Conservation (phyloP, 2,329 filamentous ascomycete genomes). For the Cladosporium sphaerospermum region DNA sequence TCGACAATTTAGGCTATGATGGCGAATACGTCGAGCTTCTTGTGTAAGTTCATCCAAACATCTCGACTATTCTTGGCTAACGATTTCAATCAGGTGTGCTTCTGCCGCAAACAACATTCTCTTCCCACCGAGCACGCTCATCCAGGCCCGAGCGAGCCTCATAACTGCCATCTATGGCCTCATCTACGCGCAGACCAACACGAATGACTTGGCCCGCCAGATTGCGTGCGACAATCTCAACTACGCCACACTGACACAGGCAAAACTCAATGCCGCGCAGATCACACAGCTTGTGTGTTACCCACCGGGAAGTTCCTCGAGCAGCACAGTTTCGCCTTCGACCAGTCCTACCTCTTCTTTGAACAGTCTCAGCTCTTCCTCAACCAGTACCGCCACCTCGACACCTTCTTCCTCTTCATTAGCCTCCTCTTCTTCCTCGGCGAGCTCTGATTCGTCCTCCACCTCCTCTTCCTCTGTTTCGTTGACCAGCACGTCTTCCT, state of each 20-base stretch:
- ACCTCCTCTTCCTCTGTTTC: not conserved
- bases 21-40: not conserved
- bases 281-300: conserved; percentile 6
- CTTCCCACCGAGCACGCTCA: not conserved
- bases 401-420: not conserved
- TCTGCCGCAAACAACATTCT: not conserved
- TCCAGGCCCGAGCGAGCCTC: not conserved
- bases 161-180: not conserved
- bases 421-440: not conserved
- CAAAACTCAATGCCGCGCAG: not conserved
- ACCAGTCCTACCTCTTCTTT: not conserved
- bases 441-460: not conserved
- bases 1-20: not conserved
- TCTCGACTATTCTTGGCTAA: not conserved
- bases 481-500: not conserved
- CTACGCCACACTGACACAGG: not conserved
- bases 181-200: not conserved
- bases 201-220: not conserved
- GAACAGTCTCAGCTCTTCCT: not conserved
- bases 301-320: not conserved
- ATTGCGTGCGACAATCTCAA: conserved; percentile 4
- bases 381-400: not conserved
- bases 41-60: not conserved
- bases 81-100: not conserved
- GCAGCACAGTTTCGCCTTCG: not conserved